Evolutionary conservation across 2,329 filamentous ascomycete genomes (phyloP).

Genomic region (Penicillium sp.): DNA sequence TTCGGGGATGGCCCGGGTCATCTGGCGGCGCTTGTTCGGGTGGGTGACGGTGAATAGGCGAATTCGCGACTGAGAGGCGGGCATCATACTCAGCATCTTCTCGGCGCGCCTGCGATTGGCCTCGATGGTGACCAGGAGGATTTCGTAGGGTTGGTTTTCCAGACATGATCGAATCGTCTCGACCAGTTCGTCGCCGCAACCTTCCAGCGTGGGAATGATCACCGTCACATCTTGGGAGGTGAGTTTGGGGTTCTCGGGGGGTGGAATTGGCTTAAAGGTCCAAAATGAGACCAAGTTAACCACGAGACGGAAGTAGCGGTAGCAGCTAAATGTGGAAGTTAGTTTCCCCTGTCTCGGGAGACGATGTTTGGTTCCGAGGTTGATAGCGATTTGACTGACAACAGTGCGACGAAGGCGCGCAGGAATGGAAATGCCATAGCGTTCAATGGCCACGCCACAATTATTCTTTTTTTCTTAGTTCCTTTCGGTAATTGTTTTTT

Average conservation of each 20-base stretch:
- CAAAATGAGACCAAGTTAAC: slow-evolving; percentile 87
- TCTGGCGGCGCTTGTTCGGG: slow-evolving; percentile 93
- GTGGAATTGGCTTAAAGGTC: slow-evolving; percentile 82
- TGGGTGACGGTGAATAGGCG: slow-evolving; percentile 78
- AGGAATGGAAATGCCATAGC: slow-evolving; percentile 48
- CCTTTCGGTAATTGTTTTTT: neutral
- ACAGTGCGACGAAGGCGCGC: slow-evolving; percentile 50
- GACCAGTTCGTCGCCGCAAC: slow-evolving; percentile 80
- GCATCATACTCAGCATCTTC: slow-evolving; percentile 62
- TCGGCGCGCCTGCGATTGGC: slow-evolving; percentile 74
- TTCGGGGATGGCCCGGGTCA: slow-evolving; percentile 86
- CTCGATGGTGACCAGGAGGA: slow-evolving; percentile 87
- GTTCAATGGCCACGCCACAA: neutral
- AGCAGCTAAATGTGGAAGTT: slow-evolving; percentile 65
- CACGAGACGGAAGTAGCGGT: slow-evolving; percentile 84
- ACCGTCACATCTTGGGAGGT: slow-evolving; percentile 87
- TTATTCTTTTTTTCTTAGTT: neutral
- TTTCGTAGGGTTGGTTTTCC: slow-evolving; percentile 63
- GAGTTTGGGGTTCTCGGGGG: slow-evolving; percentile 79
- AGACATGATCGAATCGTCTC: slow-evolving; percentile 71
- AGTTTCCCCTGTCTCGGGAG: slow-evolving; percentile 3
- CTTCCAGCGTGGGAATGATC: slow-evolving; percentile 90
- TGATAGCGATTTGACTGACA: slow-evolving; percentile 39
- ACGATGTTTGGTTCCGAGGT: neutral
- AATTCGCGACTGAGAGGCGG: slow-evolving; percentile 68